A percentile compares a stretch with the other conserved stretches of the same genome.
Evolutionary conservation across 352 stramenopile genomes (phyloP).

Genomic region (Phytophthora hibernalis): DNA sequence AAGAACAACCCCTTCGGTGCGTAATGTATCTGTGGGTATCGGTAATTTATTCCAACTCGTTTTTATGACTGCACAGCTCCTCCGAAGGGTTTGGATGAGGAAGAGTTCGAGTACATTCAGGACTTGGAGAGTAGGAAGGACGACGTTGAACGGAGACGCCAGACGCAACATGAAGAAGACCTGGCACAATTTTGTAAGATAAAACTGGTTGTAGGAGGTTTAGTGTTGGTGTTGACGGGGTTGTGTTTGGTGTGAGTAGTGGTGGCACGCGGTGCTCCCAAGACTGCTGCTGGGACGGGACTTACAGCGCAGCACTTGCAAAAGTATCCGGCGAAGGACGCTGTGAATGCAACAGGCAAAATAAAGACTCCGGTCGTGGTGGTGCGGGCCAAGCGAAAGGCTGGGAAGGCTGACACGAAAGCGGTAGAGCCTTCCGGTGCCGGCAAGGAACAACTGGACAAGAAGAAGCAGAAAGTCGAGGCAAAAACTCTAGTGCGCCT

Average conservation of each 20-base stretch:
- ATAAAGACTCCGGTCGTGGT: constrained; percentile 49
- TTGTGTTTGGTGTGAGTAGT: constrained; percentile 37
- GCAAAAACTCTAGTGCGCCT: not conserved
- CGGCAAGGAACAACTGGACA: constrained; percentile 5
- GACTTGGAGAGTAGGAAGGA: constrained; percentile 69
- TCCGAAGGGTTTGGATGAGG: constrained; percentile 86
- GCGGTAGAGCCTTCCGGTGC: constrained; percentile 17
- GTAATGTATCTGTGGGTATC: not conserved
- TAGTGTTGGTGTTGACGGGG: not conserved
- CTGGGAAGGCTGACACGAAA: constrained; percentile 23
- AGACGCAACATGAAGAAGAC: constrained; percentile 79
- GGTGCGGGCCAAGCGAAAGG: constrained; percentile 68
- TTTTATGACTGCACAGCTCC: constrained; percentile 48
- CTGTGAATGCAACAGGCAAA: constrained; percentile 33
- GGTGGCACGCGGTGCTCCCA: constrained; percentile 61
- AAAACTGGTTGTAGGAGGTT: not conserved
- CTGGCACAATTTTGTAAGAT: constrained; percentile 71
- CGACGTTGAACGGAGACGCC: constrained; percentile 53
- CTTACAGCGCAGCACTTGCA: constrained; percentile 43
- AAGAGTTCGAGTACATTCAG: constrained; percentile 86
- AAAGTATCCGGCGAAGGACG: constrained; percentile 40
- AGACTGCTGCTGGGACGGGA: constrained; percentile 9
- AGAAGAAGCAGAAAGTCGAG: constrained; percentile 38
- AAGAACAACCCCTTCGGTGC: constrained; percentile 90
- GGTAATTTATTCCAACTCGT: not conserved